Conservation (phyloP, 148 eudicot species). For the Suaeda aralocaspica region DNA sequence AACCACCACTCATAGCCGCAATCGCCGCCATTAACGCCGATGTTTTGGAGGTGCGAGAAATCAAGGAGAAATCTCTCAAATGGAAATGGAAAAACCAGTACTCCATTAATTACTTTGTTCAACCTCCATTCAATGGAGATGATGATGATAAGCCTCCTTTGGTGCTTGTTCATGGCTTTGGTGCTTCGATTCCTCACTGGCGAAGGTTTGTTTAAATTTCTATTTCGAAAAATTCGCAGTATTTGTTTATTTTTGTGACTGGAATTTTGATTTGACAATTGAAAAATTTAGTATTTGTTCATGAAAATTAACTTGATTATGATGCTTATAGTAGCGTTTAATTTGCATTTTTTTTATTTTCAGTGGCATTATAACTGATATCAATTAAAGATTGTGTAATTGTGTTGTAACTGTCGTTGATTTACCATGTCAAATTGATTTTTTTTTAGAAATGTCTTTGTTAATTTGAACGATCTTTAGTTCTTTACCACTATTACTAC, state of each 20-base stretch:
- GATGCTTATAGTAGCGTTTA: background rate
- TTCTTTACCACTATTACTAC: too few species aligned
- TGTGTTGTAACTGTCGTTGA: too few species aligned
- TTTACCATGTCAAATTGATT: too few species aligned
- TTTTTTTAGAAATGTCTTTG: too few species aligned
- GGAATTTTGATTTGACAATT: background rate
- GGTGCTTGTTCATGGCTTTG: conserved; percentile 90
- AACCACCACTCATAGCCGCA: background rate
- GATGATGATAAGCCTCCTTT: conserved; percentile 39
- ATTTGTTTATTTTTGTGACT: background rate
- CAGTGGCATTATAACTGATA: too few species aligned
- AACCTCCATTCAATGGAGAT: conserved; percentile 13
- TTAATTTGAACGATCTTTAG: too few species aligned
- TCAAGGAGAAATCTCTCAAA: conserved; percentile 40
- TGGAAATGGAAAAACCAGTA: conserved; percentile 72
- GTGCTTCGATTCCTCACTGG: conserved; percentile 96
- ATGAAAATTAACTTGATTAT: background rate
- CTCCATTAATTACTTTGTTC: conserved; percentile 55
- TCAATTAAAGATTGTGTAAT: too few species aligned
- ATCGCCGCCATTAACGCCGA: conserved; percentile 5
- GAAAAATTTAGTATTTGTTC: background rate
- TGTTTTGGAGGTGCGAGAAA: conserved; percentile 47
- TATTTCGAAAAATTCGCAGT: background rate
- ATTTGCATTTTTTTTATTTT: too few species aligned
- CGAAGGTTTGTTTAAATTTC: conserved; percentile 47